Base-by-base conservation (phyloP, 2,329 filamentous ascomycete genomes). In the Microsporum audouinii region DNA sequence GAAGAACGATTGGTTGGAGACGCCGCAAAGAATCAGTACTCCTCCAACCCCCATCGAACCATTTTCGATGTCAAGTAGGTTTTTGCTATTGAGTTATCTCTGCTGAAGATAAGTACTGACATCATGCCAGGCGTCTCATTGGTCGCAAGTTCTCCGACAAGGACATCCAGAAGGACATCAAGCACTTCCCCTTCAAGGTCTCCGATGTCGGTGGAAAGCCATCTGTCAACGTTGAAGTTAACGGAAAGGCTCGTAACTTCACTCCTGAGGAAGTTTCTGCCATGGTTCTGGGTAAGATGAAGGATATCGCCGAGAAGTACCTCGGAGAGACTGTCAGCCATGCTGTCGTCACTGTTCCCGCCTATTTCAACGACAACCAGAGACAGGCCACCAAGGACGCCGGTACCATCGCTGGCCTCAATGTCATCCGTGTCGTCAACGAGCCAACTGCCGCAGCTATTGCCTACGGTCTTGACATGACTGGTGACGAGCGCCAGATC, bases 281-380 rank as follows among this genome's bases (percentile, higher is more conserved):
- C 68, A 87, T 87, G 84, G 80, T 86, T 69, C 73, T 85, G 60
- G 80, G 80, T 65, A 84, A 85, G 80, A 87, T 87, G 84, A 84
- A 83, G 78, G 82, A 84, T 67, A 80, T 84, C 65, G 82, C 82
- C 60, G 82, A 85, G 76, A 76, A 77, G 70, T 85, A 84, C 71
- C 78, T 85, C 58, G 82, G 82, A 66, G 81, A 84, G 75, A 75
- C 79, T 64, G 82, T 85, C 61, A 81, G 77, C 70, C 81, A 84
- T 78, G 82, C 82, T 59, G 82, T 96, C 71, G 91, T 96, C 67
- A 96, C 91, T 65, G 91, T 96, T 68, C 91, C 91, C 70, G 90
- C 91, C 79, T 96, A 96, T 82, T 96, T 96, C 88, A 96, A 95
- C 80, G 91, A 96, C 81, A 91, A 91, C 79, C 91, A 96, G 83